Evolutionary conservation across 306 rosid genomes (phyloP), one percentile per base, ranked within the genome.

Genomic region (Glycyrrhiza uralensis): DNA sequence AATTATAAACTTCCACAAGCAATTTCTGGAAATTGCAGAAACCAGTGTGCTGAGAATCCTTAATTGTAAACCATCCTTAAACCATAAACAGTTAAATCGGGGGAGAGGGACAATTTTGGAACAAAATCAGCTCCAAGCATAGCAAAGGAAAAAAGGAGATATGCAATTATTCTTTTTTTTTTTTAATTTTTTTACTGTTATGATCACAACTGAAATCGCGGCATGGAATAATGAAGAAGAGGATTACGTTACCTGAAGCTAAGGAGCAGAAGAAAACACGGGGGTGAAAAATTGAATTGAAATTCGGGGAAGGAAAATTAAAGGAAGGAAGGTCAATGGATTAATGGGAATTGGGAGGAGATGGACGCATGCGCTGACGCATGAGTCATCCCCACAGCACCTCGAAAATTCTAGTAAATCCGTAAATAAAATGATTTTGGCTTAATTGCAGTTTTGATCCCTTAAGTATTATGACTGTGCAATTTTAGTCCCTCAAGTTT

Each of bases 341-440:
- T 42, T 14, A 15, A 57, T 57, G 26, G 12, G 47, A 76, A n/a
- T 22, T 13, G 8, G 18, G 22, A 2, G 76, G 20, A 45, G 54
- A 23, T 35, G 63, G 47, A 59, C 70, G 81, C 14, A 45, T 23
- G 64, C 63, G 76, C 70, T 58, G 24, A 58, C 74, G 76, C 76
- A 33, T n/a, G n/a, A n/a, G n/a, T n/a, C 32, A 3, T 4, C 18
- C 38, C 13, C 2, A 23, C 36, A 10, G 12, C 47, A 0, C 4
- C 1, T 44, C 22, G 62, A 68, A 68, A 4, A 20, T 30, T 68
- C 74, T 26, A 55, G 18, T n/a, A n/a, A n/a, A n/a, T n/a, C n/a
- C n/a, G n/a, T n/a, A n/a, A n/a, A n/a, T n/a, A n/a, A n/a, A n/a
- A n/a, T n/a, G n/a, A n/a, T n/a, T n/a, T n/a, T n/a, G n/a, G n/a